Evolutionary conservation across 352 stramenopile genomes (phyloP), one percentile per base, ranked within the genome.

Genomic region (Elongisporangium anandrum): DNA sequence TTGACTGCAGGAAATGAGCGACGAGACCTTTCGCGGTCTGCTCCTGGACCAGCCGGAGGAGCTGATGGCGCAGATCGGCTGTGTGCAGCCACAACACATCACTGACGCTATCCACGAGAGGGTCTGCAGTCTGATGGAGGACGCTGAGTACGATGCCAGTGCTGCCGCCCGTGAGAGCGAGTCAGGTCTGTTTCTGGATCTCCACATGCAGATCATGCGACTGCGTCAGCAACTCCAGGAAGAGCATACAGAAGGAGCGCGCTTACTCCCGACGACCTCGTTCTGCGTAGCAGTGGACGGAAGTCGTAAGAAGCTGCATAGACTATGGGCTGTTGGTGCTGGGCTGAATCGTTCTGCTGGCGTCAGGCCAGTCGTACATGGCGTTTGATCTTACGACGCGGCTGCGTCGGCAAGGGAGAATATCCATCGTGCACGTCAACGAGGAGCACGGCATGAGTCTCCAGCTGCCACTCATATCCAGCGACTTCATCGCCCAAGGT

Each of bases 271-370:
- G 10, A 84, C 78, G 0, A 68, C 77, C 1, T 66, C 64, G 5
- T 90, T 78, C 47, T 60, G 78, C 45, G 61, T 90, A 22, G 81
- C 68, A 29, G 77, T 90, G 16, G 81, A 90, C 23, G 78, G 81
- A n/a, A 88, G 78, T 24, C 78, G 81, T 90, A 79, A 23, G 81
- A 65, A 16, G 13, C 20, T 22, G 13, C 22, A 52, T 17, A 19
- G 13, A 13, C 29, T 52, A n/a, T 45, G 34, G 21, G 16, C 16
- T 29, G 48, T 39, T 54, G 3, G 1, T 5, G 16, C 22, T n/a
- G 1, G 23, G 17, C 1, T 52, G 19, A 41, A 4, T 41, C 29
- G 9, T 41, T 41, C 5, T 41, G 29, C 29, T 41, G 13, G 6
- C 4, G 29, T 15, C 48, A 90, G 78, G 81, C 13, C 81, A 90